phyloP scores from a whole-genome alignment of 2,329 filamentous ascomycete species.

The Pseudogymnoascus sp. region DNA sequence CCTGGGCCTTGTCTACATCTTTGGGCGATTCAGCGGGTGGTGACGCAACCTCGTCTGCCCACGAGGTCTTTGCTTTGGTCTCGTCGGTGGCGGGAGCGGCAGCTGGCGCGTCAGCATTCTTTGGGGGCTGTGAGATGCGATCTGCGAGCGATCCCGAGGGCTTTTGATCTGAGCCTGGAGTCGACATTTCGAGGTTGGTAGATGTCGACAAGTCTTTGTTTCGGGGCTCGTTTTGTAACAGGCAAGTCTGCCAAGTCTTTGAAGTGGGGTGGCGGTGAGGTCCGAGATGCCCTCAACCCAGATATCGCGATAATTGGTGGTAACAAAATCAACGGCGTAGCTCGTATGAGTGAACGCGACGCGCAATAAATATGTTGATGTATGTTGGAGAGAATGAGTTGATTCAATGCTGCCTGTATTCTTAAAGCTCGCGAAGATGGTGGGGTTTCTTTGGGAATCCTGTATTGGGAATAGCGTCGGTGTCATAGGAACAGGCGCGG shows the following conservation, averaged over 20 bases:
- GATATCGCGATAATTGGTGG: not conserved
- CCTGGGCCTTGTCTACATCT: constrained; percentile 25
- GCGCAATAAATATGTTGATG: not conserved
- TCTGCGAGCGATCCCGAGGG: constrained; percentile 37
- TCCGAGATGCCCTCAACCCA: not conserved
- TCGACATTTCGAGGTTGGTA: not conserved
- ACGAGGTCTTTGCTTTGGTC: constrained; percentile 18
- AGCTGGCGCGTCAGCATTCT: not conserved
- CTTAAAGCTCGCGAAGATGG: constrained; percentile 3
- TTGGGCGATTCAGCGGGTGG: constrained; percentile 17
- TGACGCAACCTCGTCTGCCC: constrained; percentile 37
- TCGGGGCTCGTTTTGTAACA: not conserved
- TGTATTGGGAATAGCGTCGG: not conserved
- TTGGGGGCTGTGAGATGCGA: constrained; percentile 38
- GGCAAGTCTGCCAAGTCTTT: constrained; percentile 3
- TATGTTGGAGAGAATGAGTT: not conserved
- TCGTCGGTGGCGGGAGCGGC: not conserved
- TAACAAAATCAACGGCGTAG: not conserved
- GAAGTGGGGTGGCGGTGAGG: constrained; percentile 7
- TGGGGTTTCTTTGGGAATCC: not conserved
- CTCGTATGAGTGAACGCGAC: not conserved
- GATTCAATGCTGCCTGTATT: constrained; percentile 5
- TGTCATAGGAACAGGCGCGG: constrained; percentile 6
- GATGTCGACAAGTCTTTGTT: not conserved
- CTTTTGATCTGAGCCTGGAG: not conserved